Evolutionary conservation across 345 rosid genomes (phyloP).

Genomic region (Passiflora organensis): DNA sequence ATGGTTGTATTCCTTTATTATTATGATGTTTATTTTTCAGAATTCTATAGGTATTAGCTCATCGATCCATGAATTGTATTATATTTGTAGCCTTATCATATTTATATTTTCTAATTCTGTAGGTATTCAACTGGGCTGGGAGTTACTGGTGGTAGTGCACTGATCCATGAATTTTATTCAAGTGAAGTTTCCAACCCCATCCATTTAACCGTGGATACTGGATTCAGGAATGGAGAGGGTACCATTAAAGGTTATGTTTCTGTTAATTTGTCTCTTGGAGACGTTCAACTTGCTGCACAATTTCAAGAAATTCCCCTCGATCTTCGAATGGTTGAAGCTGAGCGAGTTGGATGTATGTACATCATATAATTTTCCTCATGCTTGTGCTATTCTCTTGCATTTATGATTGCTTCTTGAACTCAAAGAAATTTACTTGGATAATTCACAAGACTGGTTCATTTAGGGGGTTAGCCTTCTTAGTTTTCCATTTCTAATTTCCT

Average conservation of each 20-base stretch:
- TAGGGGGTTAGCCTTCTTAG: too few species aligned
- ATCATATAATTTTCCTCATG: background rate
- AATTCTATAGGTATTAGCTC: too few species aligned
- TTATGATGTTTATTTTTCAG: too few species aligned
- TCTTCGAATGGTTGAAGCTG: constrained; percentile 93
- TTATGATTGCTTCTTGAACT: too few species aligned
- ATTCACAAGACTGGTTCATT: too few species aligned
- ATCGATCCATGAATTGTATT: too few species aligned
- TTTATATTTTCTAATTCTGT: background rate
- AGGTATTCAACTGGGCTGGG: constrained; percentile 97
- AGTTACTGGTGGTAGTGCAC: constrained; percentile 80
- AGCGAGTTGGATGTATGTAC: constrained; percentile 85
- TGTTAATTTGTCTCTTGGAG: constrained; percentile 70
- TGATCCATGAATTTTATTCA: constrained; percentile 91
- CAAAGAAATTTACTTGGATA: too few species aligned
- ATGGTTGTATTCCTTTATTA: too few species aligned
- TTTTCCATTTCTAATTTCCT: too few species aligned
- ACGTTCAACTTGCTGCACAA: constrained; percentile 77
- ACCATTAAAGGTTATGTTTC: constrained; percentile 78
- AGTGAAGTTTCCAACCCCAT: constrained; percentile 77
- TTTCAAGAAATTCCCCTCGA: constrained; percentile 95
- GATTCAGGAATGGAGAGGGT: constrained; percentile 70
- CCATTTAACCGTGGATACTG: constrained; percentile 83
- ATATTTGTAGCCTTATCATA: too few species aligned
- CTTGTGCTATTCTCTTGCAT: too few species aligned